phyloP scores from a whole-genome alignment of 176 grass and related monocot genomes.

The sorghum (Sorghum bicolor) region DNA sequence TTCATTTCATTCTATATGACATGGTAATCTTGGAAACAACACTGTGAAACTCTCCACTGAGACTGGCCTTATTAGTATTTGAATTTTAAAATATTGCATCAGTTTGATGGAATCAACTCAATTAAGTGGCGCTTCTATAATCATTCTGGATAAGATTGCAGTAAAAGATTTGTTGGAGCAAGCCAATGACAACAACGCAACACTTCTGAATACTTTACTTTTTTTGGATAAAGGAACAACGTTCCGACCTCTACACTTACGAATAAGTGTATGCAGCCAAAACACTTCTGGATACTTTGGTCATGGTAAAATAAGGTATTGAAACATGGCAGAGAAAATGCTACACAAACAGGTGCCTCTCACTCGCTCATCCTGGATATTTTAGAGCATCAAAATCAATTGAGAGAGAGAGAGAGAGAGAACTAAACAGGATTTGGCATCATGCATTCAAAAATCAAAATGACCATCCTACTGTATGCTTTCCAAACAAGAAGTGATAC shows the following conservation, averaged over 20 bases:
- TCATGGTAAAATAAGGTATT: not conserved
- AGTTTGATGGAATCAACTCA: not conserved
- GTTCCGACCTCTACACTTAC: not conserved
- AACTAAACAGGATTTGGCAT: not conserved
- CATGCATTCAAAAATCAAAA: slow-evolving; percentile 9
- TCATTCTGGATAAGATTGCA: not conserved
- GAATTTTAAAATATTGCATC: slow-evolving; percentile 6
- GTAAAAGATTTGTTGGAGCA: not conserved
- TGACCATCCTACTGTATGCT: not conserved
- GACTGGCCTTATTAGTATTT: not conserved
- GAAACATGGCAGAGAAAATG: not conserved
- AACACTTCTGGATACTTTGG: slow-evolving; percentile 12
- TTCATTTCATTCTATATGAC: too few relatives aligned
- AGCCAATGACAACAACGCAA: not conserved
- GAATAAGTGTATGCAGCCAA: not conserved
- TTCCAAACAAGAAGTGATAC: slow-evolving; percentile 29
- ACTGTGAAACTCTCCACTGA: too few relatives aligned
- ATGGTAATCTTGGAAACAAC: not conserved
- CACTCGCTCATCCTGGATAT: not conserved
- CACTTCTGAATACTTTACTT: not conserved
- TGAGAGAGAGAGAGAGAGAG: not conserved
- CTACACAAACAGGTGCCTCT: not conserved
- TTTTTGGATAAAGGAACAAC: not conserved
- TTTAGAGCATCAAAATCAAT: not conserved
- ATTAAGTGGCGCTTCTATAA: not conserved